Evolutionary conservation across 169 alveolate species (phyloP).

Genomic region (Cryptosporidium xiaoi): DNA sequence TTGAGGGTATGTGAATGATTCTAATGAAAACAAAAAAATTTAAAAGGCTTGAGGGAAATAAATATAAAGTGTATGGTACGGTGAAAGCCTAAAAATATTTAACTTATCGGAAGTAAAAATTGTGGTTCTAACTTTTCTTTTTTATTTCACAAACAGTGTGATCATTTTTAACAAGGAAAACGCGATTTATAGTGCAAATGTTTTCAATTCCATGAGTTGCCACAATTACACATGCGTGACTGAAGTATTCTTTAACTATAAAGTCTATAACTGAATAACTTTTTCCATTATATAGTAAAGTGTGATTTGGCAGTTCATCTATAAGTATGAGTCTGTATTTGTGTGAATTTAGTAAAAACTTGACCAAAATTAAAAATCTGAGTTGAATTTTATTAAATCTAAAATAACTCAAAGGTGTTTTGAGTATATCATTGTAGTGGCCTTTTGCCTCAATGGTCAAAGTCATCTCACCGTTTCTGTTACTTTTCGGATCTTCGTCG

Average conservation of each 20-base stretch:
- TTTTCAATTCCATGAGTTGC: constrained; percentile 53
- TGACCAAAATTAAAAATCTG: constrained; percentile 29
- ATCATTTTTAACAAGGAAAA: constrained; percentile 3
- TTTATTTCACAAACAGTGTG: neutral
- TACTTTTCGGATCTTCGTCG: neutral
- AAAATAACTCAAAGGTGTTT: neutral
- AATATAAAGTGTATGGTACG: no score
- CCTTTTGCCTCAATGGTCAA: neutral
- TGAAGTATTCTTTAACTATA: constrained; percentile 35
- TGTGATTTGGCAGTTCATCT: constrained; percentile 29
- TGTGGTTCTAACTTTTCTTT: no score
- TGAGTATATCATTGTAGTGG: neutral
- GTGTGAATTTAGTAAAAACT: constrained; percentile 16
- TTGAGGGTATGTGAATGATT: no score
- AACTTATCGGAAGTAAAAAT: no score
- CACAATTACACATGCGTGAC: constrained; percentile 32
- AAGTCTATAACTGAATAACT: constrained; percentile 29
- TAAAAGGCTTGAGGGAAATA: no score
- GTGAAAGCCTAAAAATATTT: no score
- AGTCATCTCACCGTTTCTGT: no score
- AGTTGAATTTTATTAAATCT: constrained; percentile 4
- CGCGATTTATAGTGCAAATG: constrained; percentile 31
- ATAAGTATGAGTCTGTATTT: constrained; percentile 20
- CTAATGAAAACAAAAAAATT: no score
- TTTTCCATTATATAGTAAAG: constrained; percentile 1